Evolutionary conservation across 208 protist genomes (phyloP), one percentile per base, ranked within the genome.

Genomic region (Naegleria lovaniensis): DNA sequence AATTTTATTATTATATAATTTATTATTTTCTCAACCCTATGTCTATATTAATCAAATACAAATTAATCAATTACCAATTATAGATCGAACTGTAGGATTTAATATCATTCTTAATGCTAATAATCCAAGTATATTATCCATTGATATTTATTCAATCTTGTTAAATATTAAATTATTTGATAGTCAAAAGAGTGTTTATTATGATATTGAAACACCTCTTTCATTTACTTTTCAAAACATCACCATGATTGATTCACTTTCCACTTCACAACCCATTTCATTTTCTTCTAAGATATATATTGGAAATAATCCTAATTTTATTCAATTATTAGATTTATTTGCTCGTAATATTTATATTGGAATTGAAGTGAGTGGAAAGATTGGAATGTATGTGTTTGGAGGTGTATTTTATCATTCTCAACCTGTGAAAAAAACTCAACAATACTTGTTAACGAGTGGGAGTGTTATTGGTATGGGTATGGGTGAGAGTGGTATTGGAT

Each of bases 41-140:
- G 9, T 79, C n/a, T 79, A 79, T 79, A 79, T 79, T 79, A n/a
- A 79, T 36, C 25, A 79, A 33, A 79, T 79, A 36, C 67, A 79
- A 79, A 79, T 79, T 79, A 36, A 79, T 79, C 67, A 79, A 79
- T 79, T 79, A 79, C 67, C 67, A 79, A 36, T 79, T 33, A 36
- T 79, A 9, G 67, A 79, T 79, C 19, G 67, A 79, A 79, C 67
- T 79, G 67, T 79, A 36, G 67, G 67, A 79, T 79, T 79, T 79
- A 79, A 36, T 13, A 79, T 79, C 7, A 33, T 36, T 36, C 16
- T 79, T 9, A 36, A 0, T 36, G 67, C 25, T 36, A 36, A 36
- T 36, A 79, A 79, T 33, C 67, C 67, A 36, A 79, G 29, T 79
- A 36, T 79, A 33, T 13, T 79, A 36, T 13, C 16, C 5, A 36